Conservation (phyloP, 2,329 filamentous ascomycete genomes). For the Xylariaceae sp. region DNA sequence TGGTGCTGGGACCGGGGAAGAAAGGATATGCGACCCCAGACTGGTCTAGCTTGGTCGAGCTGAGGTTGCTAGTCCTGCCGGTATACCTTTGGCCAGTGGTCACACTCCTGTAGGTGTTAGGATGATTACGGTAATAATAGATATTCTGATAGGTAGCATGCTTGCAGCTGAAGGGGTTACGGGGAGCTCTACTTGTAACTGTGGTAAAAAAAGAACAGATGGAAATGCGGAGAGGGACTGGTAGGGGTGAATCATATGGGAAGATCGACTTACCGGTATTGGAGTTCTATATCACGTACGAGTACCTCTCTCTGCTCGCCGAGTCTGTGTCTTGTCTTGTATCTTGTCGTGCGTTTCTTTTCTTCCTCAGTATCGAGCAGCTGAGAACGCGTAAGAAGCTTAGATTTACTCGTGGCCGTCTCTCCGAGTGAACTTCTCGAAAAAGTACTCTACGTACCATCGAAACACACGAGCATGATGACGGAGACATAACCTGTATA, state of each 20-base stretch:
- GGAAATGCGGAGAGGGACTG: conserved; percentile 2
- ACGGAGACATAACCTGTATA: conserved; percentile 8
- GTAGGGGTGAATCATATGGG: not conserved
- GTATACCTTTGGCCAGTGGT: conserved; percentile 10
- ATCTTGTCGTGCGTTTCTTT: not conserved
- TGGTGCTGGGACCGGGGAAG: conserved; percentile 20
- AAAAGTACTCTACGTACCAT: not conserved
- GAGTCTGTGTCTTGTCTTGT: not conserved
- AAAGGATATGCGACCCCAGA: conserved; percentile 23
- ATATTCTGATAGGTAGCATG: conserved; percentile 10
- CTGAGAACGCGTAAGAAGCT: conserved; percentile 4
- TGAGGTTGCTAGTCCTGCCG: conserved; percentile 24
- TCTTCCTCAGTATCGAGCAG: not conserved
- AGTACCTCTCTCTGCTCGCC: not conserved
- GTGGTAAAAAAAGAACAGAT: not conserved
- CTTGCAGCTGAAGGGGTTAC: conserved; percentile 13
- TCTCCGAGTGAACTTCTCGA: not conserved
- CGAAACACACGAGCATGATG: conserved; percentile 10
- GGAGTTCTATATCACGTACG: no score
- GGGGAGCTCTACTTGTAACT: conserved; percentile 13
- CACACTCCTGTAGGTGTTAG: conserved; percentile 12
- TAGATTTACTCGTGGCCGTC: not conserved
- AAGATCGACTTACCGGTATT: no score
- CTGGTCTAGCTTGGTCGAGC: conserved; percentile 29
- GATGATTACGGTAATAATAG: conserved; percentile 11